Conservation (phyloP, 1,284 basidiomycete genomes). For the Agaricales sp. region DNA sequence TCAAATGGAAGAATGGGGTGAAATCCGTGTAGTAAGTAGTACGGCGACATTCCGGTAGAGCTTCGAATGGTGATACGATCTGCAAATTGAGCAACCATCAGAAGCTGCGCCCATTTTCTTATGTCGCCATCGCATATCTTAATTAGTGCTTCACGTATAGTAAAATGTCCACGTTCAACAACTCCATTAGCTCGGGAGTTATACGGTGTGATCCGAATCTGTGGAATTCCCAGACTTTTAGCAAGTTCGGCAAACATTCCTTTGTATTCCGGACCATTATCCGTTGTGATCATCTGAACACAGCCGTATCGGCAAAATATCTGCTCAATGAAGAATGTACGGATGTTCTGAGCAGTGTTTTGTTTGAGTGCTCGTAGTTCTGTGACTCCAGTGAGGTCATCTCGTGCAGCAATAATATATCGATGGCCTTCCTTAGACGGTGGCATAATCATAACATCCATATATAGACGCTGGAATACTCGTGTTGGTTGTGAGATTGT, state of each 20-base stretch:
- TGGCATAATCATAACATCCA: conserved; percentile 13
- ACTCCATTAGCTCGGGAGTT: too few species aligned
- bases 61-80: conserved; percentile 17
- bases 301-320: conserved; percentile 17
- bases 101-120: background rate
- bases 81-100: conserved; percentile 6
- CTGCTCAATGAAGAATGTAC: conserved; percentile 15
- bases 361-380: conserved; percentile 9
- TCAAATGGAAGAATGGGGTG: conserved; percentile 18
- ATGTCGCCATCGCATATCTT: background rate
- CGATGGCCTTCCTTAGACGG: conserved; percentile 8
- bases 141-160: too few species aligned
- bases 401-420: conserved; percentile 13
- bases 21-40: conserved; percentile 14
- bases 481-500: conserved; percentile 9
- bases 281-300: conserved; percentile 13
- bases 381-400: too few species aligned
- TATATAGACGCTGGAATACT: conserved; percentile 11
- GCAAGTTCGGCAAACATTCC: background rate
- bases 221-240: background rate
- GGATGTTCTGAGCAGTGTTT: conserved; percentile 11
- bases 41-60: conserved; percentile 17
- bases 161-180: too few species aligned
- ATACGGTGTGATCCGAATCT: background rate
- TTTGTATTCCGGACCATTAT: background rate